phyloP scores from a whole-genome alignment of 1,284 basidiomycete species.

The Rhodotorula sp. region DNA sequence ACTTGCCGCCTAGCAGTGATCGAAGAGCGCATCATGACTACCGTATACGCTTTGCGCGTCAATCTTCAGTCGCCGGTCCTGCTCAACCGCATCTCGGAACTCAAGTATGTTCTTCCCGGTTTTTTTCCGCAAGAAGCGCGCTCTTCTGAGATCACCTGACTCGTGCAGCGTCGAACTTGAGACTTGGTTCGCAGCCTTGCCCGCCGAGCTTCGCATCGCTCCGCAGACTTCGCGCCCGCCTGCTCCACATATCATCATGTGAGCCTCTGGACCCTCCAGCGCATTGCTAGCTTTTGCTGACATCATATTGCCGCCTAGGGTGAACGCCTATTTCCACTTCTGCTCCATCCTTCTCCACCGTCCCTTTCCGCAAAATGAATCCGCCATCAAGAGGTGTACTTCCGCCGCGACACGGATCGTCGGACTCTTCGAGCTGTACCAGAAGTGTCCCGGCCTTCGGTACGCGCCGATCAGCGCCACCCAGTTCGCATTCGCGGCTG shows the following conservation, averaged over 20 bases:
- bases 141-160: neutral
- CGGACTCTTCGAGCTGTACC: slow-evolving; percentile 53
- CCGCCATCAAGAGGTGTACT: slow-evolving; percentile 54
- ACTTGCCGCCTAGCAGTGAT: slow-evolving; percentile 12
- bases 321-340: slow-evolving; percentile 64
- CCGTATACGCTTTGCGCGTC: slow-evolving; percentile 7
- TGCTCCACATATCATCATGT: slow-evolving; percentile 55
- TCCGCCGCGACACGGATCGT: slow-evolving; percentile 62
- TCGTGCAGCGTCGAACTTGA: slow-evolving; percentile 19
- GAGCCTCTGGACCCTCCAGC: neutral
- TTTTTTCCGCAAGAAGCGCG: neutral
- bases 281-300: neutral
- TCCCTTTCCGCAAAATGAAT: slow-evolving; percentile 53
- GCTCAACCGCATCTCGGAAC: slow-evolving; percentile 12
- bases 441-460: slow-evolving; percentile 59
- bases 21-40: slow-evolving; percentile 10
- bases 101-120: slow-evolving; percentile 5
- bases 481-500: slow-evolving; percentile 65
- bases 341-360: slow-evolving; percentile 64
- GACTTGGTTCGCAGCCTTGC: slow-evolving; percentile 13
- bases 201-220: slow-evolving; percentile 3
- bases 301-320: neutral
- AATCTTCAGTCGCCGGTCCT: neutral
- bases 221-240: slow-evolving; percentile 45
- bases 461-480: slow-evolving; percentile 63